phyloP scores from a whole-genome alignment of 352 stramenopile species.

The Lagenidium sp. region DNA sequence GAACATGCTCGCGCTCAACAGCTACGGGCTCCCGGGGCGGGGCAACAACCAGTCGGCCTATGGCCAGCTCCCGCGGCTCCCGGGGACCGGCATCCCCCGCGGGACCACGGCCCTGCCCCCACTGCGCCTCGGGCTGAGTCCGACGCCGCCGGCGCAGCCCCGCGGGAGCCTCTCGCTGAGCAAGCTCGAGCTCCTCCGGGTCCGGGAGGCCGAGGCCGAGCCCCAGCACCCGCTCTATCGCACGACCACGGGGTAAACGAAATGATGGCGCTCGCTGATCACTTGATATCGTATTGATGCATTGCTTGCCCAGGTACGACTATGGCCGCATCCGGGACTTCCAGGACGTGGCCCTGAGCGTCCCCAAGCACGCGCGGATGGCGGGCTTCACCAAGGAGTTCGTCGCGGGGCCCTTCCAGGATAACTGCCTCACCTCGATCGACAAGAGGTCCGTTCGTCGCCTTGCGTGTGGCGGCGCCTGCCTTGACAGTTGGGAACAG shows the following conservation, averaged over 20 bases:
- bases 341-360: slow-evolving; percentile 36
- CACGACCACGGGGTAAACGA: slow-evolving; percentile 32
- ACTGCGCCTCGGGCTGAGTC: slow-evolving; percentile 17
- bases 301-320: slow-evolving; percentile 52
- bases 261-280: too few species aligned
- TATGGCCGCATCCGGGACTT: slow-evolving; percentile 50
- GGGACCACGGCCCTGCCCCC: slow-evolving; percentile 25
- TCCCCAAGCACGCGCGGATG: slow-evolving; percentile 35
- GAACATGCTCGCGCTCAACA: slow-evolving; percentile 42
- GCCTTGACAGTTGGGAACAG: too few species aligned
- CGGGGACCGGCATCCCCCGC: slow-evolving; percentile 2
- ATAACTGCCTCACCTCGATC: slow-evolving; percentile 44
- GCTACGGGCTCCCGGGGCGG: slow-evolving; percentile 23
- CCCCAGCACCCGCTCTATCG: slow-evolving; percentile 56
- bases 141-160: slow-evolving; percentile 13
- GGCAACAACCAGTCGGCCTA: slow-evolving; percentile 10
- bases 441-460: slow-evolving; percentile 27
- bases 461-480: too few species aligned
- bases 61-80: too few species aligned
- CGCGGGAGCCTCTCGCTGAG: slow-evolving; percentile 30
- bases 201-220: too few species aligned
- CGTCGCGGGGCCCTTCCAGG: slow-evolving; percentile 33
- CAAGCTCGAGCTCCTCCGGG: slow-evolving; percentile 40
- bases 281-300: too few species aligned
- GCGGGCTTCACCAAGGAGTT: slow-evolving; percentile 50